Base-by-base conservation (phyloP, 116 monocot species). In the Dioscorea cayenensis region DNA sequence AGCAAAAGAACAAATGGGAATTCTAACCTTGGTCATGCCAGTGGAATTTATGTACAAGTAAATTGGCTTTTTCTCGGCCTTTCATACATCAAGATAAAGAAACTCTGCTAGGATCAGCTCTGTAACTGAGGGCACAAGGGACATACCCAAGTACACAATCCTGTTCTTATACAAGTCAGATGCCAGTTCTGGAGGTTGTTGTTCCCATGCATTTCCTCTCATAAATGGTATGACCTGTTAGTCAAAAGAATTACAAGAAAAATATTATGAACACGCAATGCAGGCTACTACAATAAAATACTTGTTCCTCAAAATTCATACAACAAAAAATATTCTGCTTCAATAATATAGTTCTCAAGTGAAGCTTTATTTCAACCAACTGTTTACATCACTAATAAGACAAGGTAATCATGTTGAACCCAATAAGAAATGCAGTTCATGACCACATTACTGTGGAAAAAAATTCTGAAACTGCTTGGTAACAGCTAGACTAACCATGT, bases 1-100 rank as follows among this genome's bases (percentile, higher is more conserved):
- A 16, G 55, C 18, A 19, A 21, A 35, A 74, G 19, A 17, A 18
- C 9, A 37, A 21, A 66, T 16, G 36, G 8, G 23, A 68, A 49
- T 68, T 25, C 19, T 51, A 27, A 89, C 95, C 92, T 95, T 90
- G 14, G 85, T 92, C 61, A 90, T 92, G 49, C 95, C 95, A 32
- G 95, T 95, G 18, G 95, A 95, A 77, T 95, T 90, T 63, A 92
- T 82, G 72, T 95, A 95, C 12, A 95, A 78, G 62, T 92, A 95
- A 70, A 95, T 90, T 32, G 95, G 92, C 70, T 90, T 95, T 28
- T n/a, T n/a, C n/a, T 87, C 75, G 16, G 66, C 78, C 76, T 95
- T 51, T 90, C 90, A 76, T 92, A 87, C 69, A n/a, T 92, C 89
- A 60, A 95, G 90, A 59, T 90, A 89, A 63, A 95, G 76, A 77